Percentiles rank a stretch among this genome's conserved stretches.
These are phyloP conservation scores for Podospora conica DNA, from an alignment of 495 filamentous ascomycete species.

Conservation along the genomic window DNA sequence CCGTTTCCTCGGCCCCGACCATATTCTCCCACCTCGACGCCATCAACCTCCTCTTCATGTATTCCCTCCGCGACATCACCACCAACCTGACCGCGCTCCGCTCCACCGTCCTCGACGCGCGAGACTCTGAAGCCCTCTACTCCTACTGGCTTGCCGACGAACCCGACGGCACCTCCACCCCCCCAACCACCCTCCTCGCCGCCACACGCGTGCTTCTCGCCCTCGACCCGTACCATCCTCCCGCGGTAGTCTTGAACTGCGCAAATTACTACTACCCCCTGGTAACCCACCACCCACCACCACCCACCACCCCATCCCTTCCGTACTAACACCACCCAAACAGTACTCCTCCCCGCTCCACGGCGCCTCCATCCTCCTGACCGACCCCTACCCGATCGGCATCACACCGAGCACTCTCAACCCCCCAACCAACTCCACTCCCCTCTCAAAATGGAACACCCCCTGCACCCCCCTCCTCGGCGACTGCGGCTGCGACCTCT, in stretches of 20 bases:
- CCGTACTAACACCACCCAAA: no score
- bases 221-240: conserved; percentile 64
- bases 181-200: conserved; percentile 40
- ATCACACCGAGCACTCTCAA: conserved; percentile 47
- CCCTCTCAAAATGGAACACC: conserved; percentile 42
- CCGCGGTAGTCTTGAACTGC: conserved; percentile 62
- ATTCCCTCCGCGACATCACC: conserved; percentile 57
- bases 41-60: conserved; percentile 57
- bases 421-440: not conserved
- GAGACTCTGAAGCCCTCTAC: conserved; percentile 49
- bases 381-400: conserved; percentile 60
- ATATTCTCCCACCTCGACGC: conserved; percentile 51
- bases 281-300: no score
- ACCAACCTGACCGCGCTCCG: conserved; percentile 49
- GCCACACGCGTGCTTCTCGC: conserved; percentile 42
- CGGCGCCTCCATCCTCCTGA: conserved; percentile 62
- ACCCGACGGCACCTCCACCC: conserved; percentile 59
- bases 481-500: conserved; percentile 69
- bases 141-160: conserved; percentile 66
- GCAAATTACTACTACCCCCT: conserved; percentile 60
- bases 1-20: conserved; percentile 34
- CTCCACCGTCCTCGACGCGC: conserved; percentile 47
- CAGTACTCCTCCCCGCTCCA: no score
- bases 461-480: conserved; percentile 61
- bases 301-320: no score